These are phyloP conservation scores for Crithidia thermophila DNA, from an alignment of 208 protist genomes.

Conservation along the genomic window DNA sequence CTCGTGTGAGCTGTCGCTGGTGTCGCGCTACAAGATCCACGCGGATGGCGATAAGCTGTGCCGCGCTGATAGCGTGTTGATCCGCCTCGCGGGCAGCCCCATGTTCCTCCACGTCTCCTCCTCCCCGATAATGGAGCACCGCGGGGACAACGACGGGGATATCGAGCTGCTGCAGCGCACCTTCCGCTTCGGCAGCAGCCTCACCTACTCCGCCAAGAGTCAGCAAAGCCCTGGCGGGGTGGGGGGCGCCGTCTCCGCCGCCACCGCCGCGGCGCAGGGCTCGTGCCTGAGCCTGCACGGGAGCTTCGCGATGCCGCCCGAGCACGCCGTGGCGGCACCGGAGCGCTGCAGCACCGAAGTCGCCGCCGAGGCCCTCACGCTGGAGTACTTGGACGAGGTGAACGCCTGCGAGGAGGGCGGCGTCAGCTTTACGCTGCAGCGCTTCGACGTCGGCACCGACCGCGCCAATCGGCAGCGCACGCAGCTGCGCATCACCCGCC, in stretches of 20 bases:
- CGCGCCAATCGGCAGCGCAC: slow-evolving; percentile 52
- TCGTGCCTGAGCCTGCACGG: slow-evolving; percentile 3
- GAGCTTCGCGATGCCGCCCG: slow-evolving; percentile 21
- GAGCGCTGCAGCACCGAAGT: slow-evolving; percentile 18
- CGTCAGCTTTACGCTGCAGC: slow-evolving; percentile 63
- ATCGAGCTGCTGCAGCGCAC: slow-evolving; percentile 39
- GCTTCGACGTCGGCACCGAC: slow-evolving; percentile 70
- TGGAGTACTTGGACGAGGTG: slow-evolving; percentile 64
- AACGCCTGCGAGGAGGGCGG: slow-evolving; percentile 75
- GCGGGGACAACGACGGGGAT: slow-evolving; percentile 21
- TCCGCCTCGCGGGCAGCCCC: slow-evolving; percentile 46
- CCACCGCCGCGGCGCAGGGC: not conserved
- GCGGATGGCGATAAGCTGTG: slow-evolving; percentile 70
- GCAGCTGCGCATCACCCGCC: slow-evolving; percentile 53
- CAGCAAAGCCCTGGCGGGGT: slow-evolving; percentile 1
- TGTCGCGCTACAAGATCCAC: slow-evolving; percentile 80
- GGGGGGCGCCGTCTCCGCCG: not conserved
- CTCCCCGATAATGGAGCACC: slow-evolving; percentile 28
- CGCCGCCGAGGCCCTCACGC: slow-evolving; percentile 35
- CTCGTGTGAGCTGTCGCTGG: slow-evolving; percentile 65
- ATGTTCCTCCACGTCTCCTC: slow-evolving; percentile 73
- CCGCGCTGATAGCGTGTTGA: slow-evolving; percentile 61
- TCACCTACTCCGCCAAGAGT: slow-evolving; percentile 11
- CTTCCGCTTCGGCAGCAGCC: slow-evolving; percentile 40
- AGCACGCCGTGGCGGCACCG: slow-evolving; percentile 4